Evolutionary conservation across 1,284 basidiomycete species (phyloP).

Genomic region (Moesziomyces parantarcticus): DNA sequence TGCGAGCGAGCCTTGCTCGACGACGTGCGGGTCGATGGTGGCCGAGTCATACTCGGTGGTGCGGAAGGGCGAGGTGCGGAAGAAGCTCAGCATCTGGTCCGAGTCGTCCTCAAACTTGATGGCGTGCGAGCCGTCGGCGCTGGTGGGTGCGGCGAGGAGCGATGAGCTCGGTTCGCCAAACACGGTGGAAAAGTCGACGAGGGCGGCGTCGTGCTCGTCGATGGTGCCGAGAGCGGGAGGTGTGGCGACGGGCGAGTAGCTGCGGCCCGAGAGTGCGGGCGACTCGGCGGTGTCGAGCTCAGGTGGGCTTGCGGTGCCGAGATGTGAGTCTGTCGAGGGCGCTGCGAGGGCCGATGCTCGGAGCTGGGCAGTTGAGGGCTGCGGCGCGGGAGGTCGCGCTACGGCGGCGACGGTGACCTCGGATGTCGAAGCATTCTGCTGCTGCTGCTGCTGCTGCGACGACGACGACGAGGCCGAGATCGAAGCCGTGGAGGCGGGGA

Average conservation of each 20-base stretch:
- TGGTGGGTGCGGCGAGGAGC: constrained; percentile 8
- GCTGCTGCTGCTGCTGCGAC: background rate
- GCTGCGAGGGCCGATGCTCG: background rate
- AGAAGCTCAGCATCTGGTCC: constrained; percentile 37
- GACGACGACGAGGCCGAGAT: no score
- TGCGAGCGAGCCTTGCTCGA: constrained; percentile 19
- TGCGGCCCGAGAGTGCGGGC: constrained; percentile 33
- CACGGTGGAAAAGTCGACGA: constrained; percentile 31
- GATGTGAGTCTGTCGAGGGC: background rate
- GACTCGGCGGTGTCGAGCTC: constrained; percentile 40
- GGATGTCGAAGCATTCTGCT: constrained; percentile 21
- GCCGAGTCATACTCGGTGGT: constrained; percentile 30
- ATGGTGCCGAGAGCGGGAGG: constrained; percentile 30
- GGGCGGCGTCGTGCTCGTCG: constrained; percentile 15
- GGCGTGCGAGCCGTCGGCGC: background rate
- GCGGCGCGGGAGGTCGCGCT: constrained; percentile 22
- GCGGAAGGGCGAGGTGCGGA: constrained; percentile 44
- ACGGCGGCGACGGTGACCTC: constrained; percentile 41
- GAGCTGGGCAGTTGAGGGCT: constrained; percentile 12
- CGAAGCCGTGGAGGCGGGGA: no score
- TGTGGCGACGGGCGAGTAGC: constrained; percentile 35
- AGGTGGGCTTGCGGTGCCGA: constrained; percentile 21
- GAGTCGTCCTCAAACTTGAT: constrained; percentile 37
- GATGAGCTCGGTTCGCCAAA: constrained; percentile 31
- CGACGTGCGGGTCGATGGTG: constrained; percentile 49